Conservation (phyloP, 768 basidiomycete genomes). For the Neoboletus subvelutipes region DNA sequence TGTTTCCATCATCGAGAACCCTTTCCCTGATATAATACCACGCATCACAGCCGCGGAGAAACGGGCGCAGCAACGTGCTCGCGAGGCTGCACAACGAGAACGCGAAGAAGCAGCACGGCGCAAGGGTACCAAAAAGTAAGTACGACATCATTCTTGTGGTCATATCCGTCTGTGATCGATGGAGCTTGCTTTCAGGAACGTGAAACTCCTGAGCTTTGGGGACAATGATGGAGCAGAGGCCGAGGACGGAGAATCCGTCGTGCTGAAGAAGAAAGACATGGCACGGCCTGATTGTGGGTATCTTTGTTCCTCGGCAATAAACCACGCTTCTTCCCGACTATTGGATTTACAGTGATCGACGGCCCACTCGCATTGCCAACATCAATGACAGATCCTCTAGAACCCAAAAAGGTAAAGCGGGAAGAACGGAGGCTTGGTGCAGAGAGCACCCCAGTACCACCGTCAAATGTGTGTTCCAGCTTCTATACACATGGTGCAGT, state of each 20-base stretch:
- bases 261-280: constrained; percentile 77
- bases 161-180: not conserved
- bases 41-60: constrained; percentile 95
- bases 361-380: constrained; percentile 9
- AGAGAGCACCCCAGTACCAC: not conserved
- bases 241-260: constrained; percentile 53
- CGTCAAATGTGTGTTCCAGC: constrained; percentile 19
- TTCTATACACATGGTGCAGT: not conserved
- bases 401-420: not conserved
- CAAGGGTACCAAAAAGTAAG: constrained; percentile 87
- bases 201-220: constrained; percentile 86
- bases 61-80: constrained; percentile 77
- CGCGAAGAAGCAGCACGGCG: constrained; percentile 72
- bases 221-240: constrained; percentile 61
- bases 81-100: constrained; percentile 71
- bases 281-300: constrained; percentile 79
- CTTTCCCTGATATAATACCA: constrained; percentile 92
- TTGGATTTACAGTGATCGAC: constrained; percentile 26
- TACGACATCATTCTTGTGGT: not conserved
- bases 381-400: constrained; percentile 8
- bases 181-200: constrained; percentile 56
- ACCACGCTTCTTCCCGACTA: not conserved
- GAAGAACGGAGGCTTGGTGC: not conserved
- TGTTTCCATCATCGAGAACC: constrained; percentile 86
- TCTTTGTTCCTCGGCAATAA: not conserved